phyloP scores from a whole-genome alignment of 2,329 filamentous ascomycete species.

The Sporothrix brunneoviolacea region DNA sequence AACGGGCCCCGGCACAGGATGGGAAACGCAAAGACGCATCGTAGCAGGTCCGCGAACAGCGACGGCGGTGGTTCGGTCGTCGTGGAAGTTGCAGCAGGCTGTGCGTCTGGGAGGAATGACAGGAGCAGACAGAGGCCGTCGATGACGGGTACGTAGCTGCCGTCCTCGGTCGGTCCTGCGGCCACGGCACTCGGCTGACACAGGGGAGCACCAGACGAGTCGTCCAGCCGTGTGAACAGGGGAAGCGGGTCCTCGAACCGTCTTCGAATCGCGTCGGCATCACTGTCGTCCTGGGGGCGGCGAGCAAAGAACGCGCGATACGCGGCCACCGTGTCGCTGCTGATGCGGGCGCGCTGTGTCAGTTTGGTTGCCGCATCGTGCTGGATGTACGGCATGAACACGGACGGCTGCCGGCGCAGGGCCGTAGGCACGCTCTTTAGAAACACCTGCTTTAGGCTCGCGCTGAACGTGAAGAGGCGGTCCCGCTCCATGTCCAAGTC shows the following conservation, averaged over 20 bases:
- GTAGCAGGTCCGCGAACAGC: conserved; percentile 7
- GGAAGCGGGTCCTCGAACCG: neutral
- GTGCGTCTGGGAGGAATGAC: conserved; percentile 10
- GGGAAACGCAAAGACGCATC: conserved; percentile 15
- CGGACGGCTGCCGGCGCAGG: conserved; percentile 7
- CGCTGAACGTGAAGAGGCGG: conserved; percentile 20
- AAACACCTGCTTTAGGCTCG: conserved; percentile 20
- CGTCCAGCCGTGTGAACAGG: neutral
- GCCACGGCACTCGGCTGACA: no score
- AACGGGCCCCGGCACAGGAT: conserved; percentile 16
- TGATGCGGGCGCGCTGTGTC: conserved; percentile 1
- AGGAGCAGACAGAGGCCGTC: conserved; percentile 13
- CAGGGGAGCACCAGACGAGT: no score
- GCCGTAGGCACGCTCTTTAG: conserved; percentile 15
- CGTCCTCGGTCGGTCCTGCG: no score
- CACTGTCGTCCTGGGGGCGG: no score
- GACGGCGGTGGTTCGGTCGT: neutral
- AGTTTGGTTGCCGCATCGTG: conserved; percentile 3
- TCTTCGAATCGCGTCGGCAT: neutral
- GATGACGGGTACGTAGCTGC: neutral
- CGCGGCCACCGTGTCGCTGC: neutral
- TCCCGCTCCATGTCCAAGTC: conserved; percentile 14
- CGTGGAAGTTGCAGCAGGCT: no score
- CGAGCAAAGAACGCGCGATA: conserved; percentile 15
- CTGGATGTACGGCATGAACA: conserved; percentile 7